These are phyloP conservation scores for Pseudogymnoascus sp. DNA, from an alignment of 2,329 filamentous ascomycete genomes.

Conservation along the genomic window DNA sequence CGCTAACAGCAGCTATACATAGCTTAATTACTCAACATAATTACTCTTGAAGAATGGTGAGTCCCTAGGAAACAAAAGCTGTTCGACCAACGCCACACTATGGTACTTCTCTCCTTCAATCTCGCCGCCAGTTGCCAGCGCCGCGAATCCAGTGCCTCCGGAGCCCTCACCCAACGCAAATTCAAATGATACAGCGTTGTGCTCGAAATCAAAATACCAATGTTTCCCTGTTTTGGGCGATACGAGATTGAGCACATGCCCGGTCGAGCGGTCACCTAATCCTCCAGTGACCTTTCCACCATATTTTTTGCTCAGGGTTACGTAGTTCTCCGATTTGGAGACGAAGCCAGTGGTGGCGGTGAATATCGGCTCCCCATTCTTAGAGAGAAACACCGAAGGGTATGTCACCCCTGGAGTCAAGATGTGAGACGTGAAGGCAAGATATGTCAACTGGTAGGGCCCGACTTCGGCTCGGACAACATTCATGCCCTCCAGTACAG, in stretches of 20 bases:
- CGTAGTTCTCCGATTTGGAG: background rate
- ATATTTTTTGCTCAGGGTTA: background rate
- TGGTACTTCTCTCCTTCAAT: background rate
- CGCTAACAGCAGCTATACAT: background rate
- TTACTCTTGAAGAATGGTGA: background rate
- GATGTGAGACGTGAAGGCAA: background rate
- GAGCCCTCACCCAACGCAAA: background rate
- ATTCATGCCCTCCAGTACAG: constrained; percentile 11
- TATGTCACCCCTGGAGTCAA: background rate
- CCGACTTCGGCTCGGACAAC: background rate
- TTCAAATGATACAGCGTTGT: background rate
- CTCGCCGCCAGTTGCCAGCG: background rate
- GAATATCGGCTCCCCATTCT: background rate
- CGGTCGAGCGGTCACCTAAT: background rate
- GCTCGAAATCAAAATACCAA: background rate
- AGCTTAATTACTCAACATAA: background rate
- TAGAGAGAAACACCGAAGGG: background rate
- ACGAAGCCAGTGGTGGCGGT: background rate
- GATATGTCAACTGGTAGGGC: background rate
- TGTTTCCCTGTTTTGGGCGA: background rate
- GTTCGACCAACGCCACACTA: background rate
- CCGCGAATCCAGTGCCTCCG: background rate
- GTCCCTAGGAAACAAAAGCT: background rate
- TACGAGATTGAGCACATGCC: background rate
- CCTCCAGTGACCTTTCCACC: background rate